A percentile compares a stretch with the other conserved stretches of the same genome.
These are phyloP conservation scores for Mallotus japonicus DNA, from an alignment of 441 rosid genomes.

Conservation along the genomic window DNA sequence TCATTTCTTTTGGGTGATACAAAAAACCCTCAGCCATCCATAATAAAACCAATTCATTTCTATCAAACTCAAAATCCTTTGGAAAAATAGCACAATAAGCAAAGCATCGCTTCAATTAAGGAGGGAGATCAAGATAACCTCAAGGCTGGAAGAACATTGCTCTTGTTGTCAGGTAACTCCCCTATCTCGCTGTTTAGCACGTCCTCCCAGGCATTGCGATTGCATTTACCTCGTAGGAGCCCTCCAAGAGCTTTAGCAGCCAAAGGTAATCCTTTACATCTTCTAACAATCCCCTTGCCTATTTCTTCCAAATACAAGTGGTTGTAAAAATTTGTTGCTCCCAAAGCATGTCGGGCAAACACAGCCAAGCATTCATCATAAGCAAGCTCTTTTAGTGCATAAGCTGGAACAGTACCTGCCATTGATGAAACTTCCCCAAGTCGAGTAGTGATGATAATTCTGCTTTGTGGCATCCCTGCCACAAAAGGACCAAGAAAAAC, in stretches of 20 bases:
- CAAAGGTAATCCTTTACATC: slow-evolving; percentile 7
- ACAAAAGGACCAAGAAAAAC: no score
- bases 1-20: not conserved
- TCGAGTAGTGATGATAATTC: no score
- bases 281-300: slow-evolving; percentile 10
- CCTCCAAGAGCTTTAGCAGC: not conserved
- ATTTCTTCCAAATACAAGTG: slow-evolving; percentile 5
- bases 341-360: slow-evolving; percentile 16
- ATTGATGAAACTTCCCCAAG: not conserved
- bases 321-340: not conserved
- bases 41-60: not conserved
- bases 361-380: slow-evolving; percentile 15
- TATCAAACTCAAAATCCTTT: slow-evolving; percentile 8
- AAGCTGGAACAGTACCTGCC: not conserved
- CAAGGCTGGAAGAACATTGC: not conserved
- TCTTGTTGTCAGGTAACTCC: not conserved
- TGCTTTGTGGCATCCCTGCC: no score
- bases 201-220: not conserved
- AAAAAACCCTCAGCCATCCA: not conserved
- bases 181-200: not conserved
- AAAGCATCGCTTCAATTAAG: not conserved
- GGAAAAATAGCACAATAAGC: slow-evolving; percentile 13
- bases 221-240: no score
- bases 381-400: not conserved
- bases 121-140: slow-evolving; percentile 6